These are phyloP conservation scores for Candida tetrigidarum DNA, from an alignment of 1,139 yeast genomes.

Conservation along the genomic window DNA sequence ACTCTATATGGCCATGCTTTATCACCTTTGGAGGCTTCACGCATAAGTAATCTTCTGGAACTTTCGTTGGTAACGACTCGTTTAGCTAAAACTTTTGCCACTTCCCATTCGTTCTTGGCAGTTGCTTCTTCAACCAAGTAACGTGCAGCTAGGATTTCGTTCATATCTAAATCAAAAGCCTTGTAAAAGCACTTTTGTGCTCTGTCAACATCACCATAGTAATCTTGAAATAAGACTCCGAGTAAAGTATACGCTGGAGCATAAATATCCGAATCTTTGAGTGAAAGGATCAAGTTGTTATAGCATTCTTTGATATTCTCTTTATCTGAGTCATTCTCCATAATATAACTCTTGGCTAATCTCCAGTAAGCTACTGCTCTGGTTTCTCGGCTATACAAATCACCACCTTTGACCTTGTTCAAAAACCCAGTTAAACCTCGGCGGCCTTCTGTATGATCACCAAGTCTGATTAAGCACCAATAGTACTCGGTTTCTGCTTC, in stretches of 20 bases:
- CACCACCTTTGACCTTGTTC: conserved; percentile 49
- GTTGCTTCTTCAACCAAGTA: conserved; percentile 73
- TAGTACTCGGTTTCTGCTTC: conserved; percentile 73
- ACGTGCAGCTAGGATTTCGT: conserved; percentile 76
- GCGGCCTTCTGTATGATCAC: conserved; percentile 59
- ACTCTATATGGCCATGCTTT: conserved; percentile 86
- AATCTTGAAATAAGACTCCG: conserved; percentile 68
- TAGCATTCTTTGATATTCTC: conserved; percentile 47
- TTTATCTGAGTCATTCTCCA: conserved; percentile 23
- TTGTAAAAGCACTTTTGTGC: conserved; percentile 88
- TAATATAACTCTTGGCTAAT: conserved; percentile 60
- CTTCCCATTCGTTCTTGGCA: conserved; percentile 74
- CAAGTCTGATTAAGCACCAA: conserved; percentile 74
- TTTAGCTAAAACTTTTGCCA: conserved; percentile 76
- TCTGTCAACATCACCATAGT: conserved; percentile 60
- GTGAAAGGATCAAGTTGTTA: conserved; percentile 59
- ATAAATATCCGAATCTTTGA: conserved; percentile 63
- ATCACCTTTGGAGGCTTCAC: conserved; percentile 33
- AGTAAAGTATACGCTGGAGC: conserved; percentile 83
- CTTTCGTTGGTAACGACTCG: conserved; percentile 66
- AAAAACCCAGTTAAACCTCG: conserved; percentile 50
- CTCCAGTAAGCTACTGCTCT: conserved; percentile 73
- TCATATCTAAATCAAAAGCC: conserved; percentile 86
- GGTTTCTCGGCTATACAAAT: conserved; percentile 54
- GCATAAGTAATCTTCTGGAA: conserved; percentile 54